Evolutionary conservation across 306 rosid genomes (phyloP), one percentile per base, ranked within the genome.

Genomic region (Prunus padus): DNA sequence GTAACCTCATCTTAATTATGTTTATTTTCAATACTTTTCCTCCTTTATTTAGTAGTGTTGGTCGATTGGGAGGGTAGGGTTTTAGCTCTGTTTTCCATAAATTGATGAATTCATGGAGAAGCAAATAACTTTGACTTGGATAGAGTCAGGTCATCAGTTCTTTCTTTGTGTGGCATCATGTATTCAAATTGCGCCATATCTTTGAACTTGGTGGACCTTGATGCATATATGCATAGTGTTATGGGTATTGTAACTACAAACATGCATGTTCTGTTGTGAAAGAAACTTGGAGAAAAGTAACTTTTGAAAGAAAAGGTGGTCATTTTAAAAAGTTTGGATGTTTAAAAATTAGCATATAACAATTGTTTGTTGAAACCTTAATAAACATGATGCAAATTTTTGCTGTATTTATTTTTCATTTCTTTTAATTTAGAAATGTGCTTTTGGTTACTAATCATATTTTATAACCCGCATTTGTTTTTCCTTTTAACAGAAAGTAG

Each of bases 401-500:
- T 19, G 9, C 20, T 1, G 23, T 5, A 52, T 52, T 52, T 52
- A 16, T 16, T 18, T 52, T 16, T 19, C 18, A 0, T 51, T 52
- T 52, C 9, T 18, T 19, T 52, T 52, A 19, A 19, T 52, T 52
- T 19, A 52, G 57, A 52, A 37, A 18, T 52, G 12, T 28, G 8
- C 23, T 30, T 62, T 15, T 30, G 3, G 45, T 30, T 15, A 9
- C 44, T 6, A 37, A 28, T 14, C 42, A 22, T 9, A 8, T 37
- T 19, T 20, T 14, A 5, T 33, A 0, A 63, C 59, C 47, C 55
- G 1, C 23, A 51, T 59, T 25, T 33, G 28, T 55, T 15, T 73
- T 52, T 60, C 23, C 49, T 4, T 63, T 16, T 60, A 59, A 33
- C 92, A 95, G 99, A 84, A 73, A 84, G 97, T 95, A 56, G 88